Evolutionary conservation across 495 filamentous ascomycete genomes (phyloP).

Genomic region (Talaromyces proteolyticus): DNA sequence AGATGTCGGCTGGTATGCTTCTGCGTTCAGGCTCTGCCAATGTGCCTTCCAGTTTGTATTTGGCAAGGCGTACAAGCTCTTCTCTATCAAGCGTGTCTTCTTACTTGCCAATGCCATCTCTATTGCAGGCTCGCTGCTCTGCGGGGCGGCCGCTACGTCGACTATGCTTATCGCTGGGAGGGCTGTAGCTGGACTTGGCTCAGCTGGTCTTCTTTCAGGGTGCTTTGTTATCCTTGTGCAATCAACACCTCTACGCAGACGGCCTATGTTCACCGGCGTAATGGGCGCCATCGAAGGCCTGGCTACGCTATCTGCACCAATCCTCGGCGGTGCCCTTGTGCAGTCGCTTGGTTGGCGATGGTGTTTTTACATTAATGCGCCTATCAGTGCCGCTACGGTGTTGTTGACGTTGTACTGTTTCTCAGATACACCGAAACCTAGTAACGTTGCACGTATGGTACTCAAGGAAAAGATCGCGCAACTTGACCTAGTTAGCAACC

Average conservation of each 20-base stretch:
- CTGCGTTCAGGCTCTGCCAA: conserved; percentile 15
- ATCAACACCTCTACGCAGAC: conserved; percentile 25
- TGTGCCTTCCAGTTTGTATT: conserved; percentile 28
- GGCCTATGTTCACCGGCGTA: conserved; percentile 27
- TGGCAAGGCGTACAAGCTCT: conserved; percentile 22
- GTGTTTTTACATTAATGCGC: conserved; percentile 27
- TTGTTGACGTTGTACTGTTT: conserved; percentile 13
- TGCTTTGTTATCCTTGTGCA: conserved; percentile 19
- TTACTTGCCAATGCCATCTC: conserved; percentile 15
- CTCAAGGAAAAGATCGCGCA: conserved; percentile 36
- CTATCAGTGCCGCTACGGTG: conserved; percentile 15
- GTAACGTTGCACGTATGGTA: too few species aligned
- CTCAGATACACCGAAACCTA: too few species aligned
- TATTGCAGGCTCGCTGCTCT: conserved; percentile 22
- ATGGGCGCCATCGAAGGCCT: conserved; percentile 25
- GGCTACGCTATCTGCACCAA: conserved; percentile 15
- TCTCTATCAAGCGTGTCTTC: conserved; percentile 21
- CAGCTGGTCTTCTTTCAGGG: conserved; percentile 16
- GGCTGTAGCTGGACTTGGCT: conserved; percentile 22
- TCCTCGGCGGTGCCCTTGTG: conserved; percentile 22
- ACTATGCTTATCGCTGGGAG: conserved; percentile 25
- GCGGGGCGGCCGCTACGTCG: conserved; percentile 18
- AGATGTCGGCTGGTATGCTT: conserved; percentile 24
- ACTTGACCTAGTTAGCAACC: conserved; percentile 26
- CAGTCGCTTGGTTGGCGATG: conserved; percentile 21